Percentiles rank a stretch among this genome's conserved stretches.
Conservation (phyloP, 345 rosid species). For the Firmiana major region DNA sequence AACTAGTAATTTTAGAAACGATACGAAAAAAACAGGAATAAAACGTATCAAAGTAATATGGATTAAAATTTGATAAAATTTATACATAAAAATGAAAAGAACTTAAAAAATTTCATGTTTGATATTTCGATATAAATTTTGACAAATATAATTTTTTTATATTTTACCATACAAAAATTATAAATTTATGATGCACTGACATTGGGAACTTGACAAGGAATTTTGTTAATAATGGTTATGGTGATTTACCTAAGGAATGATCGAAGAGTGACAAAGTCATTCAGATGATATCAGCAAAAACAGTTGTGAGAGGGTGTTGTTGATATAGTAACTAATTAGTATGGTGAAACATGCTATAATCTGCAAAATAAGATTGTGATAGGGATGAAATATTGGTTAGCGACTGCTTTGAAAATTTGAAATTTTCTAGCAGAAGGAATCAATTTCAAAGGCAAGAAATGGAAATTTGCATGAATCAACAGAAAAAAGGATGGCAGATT, state of each 20-base stretch:
- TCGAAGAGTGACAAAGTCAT: background rate
- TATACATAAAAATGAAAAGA: too few relatives aligned
- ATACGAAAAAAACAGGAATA: too few relatives aligned
- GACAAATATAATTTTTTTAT: too few relatives aligned
- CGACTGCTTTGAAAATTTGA: background rate
- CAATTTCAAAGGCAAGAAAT: background rate
- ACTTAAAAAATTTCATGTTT: too few relatives aligned
- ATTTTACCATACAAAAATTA: too few relatives aligned
- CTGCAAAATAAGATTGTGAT: too few relatives aligned
- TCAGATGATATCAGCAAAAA: background rate
- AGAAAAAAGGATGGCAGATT: background rate
- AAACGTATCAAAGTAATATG: too few relatives aligned
- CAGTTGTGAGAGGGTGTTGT: background rate
- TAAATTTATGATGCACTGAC: background rate
- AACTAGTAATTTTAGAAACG: too few relatives aligned
- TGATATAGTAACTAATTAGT: background rate
- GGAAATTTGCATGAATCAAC: background rate
- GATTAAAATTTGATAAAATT: too few relatives aligned
- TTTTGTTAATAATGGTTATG: background rate
- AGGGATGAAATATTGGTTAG: too few relatives aligned
- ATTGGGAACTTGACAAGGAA: background rate
- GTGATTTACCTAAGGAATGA: conserved; percentile 16
- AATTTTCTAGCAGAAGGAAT: background rate
- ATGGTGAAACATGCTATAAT: background rate
- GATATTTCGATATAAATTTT: too few relatives aligned